Evolutionary conservation across 164 flowering plant species (phyloP).

Genomic region (Stephania japonica): DNA sequence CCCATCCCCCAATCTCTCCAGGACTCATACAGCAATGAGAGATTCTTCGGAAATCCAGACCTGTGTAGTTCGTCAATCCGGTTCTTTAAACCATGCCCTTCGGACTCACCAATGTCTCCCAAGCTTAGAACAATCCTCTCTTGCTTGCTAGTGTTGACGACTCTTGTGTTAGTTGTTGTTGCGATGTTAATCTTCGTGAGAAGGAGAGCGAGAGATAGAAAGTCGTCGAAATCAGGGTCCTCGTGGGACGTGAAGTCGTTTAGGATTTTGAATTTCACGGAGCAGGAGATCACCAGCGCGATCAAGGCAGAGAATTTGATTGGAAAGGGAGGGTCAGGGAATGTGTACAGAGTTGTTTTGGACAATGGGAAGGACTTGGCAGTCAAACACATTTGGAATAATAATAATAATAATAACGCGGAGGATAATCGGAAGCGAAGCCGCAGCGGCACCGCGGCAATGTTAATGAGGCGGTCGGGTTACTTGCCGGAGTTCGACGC

Average conservation of each 20-base stretch:
- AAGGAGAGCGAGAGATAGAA: constrained; percentile 21
- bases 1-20: constrained; percentile 48
- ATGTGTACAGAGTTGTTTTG: constrained; percentile 44
- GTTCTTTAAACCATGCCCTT: constrained; percentile 36
- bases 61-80: constrained; percentile 45
- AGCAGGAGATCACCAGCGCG: constrained; percentile 59
- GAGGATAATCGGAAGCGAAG: neutral
- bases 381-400: constrained; percentile 65
- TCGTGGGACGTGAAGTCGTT: constrained; percentile 82
- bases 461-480: constrained; percentile 24
- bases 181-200: constrained; percentile 31
- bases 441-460: constrained; percentile 31
- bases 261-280: constrained; percentile 57
- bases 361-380: constrained; percentile 46
- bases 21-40: constrained; percentile 39
- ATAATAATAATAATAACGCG: constrained; percentile 14
- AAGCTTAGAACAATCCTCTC: constrained; percentile 30
- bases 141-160: constrained; percentile 29
- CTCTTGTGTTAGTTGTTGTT: constrained; percentile 24
- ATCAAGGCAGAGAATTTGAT: constrained; percentile 66
- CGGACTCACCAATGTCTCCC: constrained; percentile 25
- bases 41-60: constrained; percentile 57
- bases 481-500: constrained; percentile 54
- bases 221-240: constrained; percentile 41
- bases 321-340: constrained; percentile 83